Percentiles rank a stretch among this genome's conserved stretches.
phyloP scores from a whole-genome alignment of 2,329 filamentous ascomycete genomes.

The Cryphonectria japonica region DNA sequence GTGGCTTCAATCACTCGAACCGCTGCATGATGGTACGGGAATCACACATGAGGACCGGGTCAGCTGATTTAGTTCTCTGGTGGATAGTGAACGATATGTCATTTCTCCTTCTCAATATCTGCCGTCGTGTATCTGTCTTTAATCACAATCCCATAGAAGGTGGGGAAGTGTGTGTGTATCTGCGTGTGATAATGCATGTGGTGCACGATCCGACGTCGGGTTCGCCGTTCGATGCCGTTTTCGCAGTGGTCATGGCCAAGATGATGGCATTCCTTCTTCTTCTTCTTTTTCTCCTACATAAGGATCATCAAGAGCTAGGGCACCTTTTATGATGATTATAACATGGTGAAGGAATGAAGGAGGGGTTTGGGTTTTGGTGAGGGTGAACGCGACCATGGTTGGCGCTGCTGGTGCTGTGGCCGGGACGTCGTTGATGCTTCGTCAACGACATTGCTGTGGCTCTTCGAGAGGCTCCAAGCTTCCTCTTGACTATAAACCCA shows the following conservation, averaged over 20 bases:
- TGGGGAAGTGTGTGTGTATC: neutral
- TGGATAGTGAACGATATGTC: slow-evolving; percentile 4
- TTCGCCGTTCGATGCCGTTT: neutral
- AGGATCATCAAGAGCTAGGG: neutral
- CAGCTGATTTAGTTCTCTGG: slow-evolving; percentile 23
- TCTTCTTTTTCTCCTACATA: too few species aligned
- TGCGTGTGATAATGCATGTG: neutral
- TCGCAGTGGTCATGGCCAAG: neutral
- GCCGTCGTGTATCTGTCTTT: neutral
- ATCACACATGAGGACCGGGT: slow-evolving; percentile 27
- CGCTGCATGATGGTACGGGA: slow-evolving; percentile 20
- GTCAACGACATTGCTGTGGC: neutral
- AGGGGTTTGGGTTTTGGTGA: neutral
- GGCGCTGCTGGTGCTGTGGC: neutral
- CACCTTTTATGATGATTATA: neutral
- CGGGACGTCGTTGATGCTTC: neutral
- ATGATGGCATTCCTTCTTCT: neutral
- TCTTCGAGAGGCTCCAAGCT: neutral
- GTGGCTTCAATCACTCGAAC: neutral
- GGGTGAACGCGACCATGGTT: neutral
- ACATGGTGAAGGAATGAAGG: neutral
- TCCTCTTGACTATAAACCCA: too few species aligned
- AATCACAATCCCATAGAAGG: neutral
- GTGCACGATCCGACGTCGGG: neutral
- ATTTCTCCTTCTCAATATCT: neutral